These are phyloP conservation scores for Penicillium malachiteum DNA, from an alignment of 495 filamentous ascomycete genomes.

Conservation along the genomic window DNA sequence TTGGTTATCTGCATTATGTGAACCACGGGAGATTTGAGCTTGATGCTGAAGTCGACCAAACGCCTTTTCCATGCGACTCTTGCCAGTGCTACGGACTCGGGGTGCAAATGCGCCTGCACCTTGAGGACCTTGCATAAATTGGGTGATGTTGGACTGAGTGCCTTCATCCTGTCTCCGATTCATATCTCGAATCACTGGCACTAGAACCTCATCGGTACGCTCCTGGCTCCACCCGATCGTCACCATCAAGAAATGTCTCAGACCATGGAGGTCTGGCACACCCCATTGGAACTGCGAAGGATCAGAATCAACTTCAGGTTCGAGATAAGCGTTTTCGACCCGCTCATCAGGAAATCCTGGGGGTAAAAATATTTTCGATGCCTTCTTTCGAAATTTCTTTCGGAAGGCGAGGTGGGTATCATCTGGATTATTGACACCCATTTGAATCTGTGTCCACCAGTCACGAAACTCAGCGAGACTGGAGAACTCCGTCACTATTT, in stretches of 20 bases:
- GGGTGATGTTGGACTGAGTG: constrained; percentile 94
- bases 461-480: constrained; percentile 67
- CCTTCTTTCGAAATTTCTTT: constrained; percentile 79
- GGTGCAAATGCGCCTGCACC: constrained; percentile 78
- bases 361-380: constrained; percentile 81
- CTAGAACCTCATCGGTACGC: constrained; percentile 88
- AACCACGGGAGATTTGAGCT: constrained; percentile 35
- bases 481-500: constrained; percentile 88
- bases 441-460: constrained; percentile 84
- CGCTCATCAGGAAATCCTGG: constrained; percentile 70
- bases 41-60: constrained; percentile 63
- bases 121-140: constrained; percentile 68
- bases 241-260: constrained; percentile 85
- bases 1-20: background rate
- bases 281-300: constrained; percentile 89
- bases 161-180: constrained; percentile 82
- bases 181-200: constrained; percentile 94
- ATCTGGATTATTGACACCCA: constrained; percentile 36
- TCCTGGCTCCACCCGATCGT: constrained; percentile 92
- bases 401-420: constrained; percentile 60
- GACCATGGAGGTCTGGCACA: constrained; percentile 82
- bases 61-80: constrained; percentile 79
- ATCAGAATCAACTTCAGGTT: constrained; percentile 79
- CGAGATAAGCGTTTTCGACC: constrained; percentile 77
- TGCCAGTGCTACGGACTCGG: constrained; percentile 56